These are phyloP conservation scores for Atkinsonella hypoxylon DNA, from an alignment of 2,329 filamentous ascomycete species.

Conservation along the genomic window DNA sequence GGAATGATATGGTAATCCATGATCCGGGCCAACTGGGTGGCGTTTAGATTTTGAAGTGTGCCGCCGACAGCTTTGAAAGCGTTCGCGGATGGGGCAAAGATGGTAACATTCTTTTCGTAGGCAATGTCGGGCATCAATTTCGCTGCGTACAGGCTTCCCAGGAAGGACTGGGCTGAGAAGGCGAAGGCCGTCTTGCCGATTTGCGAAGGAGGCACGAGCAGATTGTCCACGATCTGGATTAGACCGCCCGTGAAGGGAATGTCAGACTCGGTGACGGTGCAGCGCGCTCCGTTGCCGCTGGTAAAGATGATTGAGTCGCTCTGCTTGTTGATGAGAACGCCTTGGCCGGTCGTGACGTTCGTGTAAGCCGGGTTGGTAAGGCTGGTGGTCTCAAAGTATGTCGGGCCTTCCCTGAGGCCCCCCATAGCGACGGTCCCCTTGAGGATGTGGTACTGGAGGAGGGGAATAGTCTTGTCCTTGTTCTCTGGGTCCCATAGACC, in stretches of 20 bases:
- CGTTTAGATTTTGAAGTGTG: slow-evolving; percentile 32
- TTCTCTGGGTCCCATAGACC: slow-evolving; percentile 34
- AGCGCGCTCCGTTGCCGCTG: slow-evolving; percentile 33
- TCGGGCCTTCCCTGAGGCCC: slow-evolving; percentile 23
- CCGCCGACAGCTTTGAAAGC: slow-evolving; percentile 48
- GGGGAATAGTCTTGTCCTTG: slow-evolving; percentile 29
- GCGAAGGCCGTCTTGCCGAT: slow-evolving; percentile 38
- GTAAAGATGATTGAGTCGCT: slow-evolving; percentile 33
- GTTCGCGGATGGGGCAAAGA: slow-evolving; percentile 51
- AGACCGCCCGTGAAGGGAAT: slow-evolving; percentile 36
- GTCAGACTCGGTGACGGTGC: slow-evolving; percentile 29
- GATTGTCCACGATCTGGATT: slow-evolving; percentile 39
- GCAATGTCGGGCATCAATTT: slow-evolving; percentile 29
- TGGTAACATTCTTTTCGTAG: slow-evolving; percentile 35
- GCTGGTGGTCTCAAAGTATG: slow-evolving; percentile 30
- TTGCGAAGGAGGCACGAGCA: slow-evolving; percentile 35
- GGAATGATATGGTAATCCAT: slow-evolving; percentile 54
- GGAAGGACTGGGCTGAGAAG: slow-evolving; percentile 29
- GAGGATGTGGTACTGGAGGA: slow-evolving; percentile 52
- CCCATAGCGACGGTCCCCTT: slow-evolving; percentile 33
- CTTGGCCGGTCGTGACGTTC: slow-evolving; percentile 38
- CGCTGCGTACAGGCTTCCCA: slow-evolving; percentile 21
- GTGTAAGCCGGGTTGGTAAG: slow-evolving; percentile 29
- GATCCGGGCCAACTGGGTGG: slow-evolving; percentile 35
- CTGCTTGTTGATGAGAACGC: slow-evolving; percentile 33